Percentiles rank a stretch among this genome's conserved stretches.
Evolutionary conservation across 2,329 filamentous ascomycete species (phyloP).

Genomic region (Colletotrichum agaves): DNA sequence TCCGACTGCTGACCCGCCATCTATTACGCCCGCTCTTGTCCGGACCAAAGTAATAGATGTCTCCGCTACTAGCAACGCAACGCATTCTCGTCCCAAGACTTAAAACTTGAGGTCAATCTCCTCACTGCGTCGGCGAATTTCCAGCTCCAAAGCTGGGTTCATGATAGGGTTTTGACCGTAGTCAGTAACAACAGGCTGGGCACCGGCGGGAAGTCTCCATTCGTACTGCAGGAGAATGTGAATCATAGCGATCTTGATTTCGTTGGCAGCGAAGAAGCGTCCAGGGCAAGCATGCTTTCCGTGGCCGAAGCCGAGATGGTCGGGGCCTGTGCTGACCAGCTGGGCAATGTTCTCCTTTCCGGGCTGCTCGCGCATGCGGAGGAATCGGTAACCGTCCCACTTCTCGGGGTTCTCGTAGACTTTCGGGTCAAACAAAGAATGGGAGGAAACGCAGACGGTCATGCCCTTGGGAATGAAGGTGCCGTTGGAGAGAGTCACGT

Average conservation of each 20-base stretch:
- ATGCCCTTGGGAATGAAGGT: constrained; percentile 31
- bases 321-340: constrained; percentile 51
- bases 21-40: too few relatives aligned
- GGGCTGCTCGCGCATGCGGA: constrained; percentile 19
- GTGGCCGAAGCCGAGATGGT: constrained; percentile 50
- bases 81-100: neutral
- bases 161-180: neutral
- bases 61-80: too few relatives aligned
- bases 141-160: constrained; percentile 10
- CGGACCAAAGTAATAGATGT: too few relatives aligned
- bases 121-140: constrained; percentile 8
- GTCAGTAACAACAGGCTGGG: constrained; percentile 2
- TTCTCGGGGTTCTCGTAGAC: constrained; percentile 19
- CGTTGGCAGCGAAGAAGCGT: constrained; percentile 50
- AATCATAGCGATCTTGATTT: constrained; percentile 47
- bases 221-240: constrained; percentile 27
- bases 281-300: constrained; percentile 52
- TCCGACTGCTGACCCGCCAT: too few relatives aligned
- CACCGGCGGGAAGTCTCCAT: constrained; percentile 6
- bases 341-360: constrained; percentile 45
- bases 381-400: constrained; percentile 21
- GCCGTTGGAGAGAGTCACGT: constrained; percentile 27
- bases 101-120: neutral
- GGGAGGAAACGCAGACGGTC: neutral
- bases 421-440: constrained; percentile 6